These are phyloP conservation scores for Zygosaccharomyces rouxii DNA, from an alignment of 805 yeast genomes.

Conservation along the genomic window DNA sequence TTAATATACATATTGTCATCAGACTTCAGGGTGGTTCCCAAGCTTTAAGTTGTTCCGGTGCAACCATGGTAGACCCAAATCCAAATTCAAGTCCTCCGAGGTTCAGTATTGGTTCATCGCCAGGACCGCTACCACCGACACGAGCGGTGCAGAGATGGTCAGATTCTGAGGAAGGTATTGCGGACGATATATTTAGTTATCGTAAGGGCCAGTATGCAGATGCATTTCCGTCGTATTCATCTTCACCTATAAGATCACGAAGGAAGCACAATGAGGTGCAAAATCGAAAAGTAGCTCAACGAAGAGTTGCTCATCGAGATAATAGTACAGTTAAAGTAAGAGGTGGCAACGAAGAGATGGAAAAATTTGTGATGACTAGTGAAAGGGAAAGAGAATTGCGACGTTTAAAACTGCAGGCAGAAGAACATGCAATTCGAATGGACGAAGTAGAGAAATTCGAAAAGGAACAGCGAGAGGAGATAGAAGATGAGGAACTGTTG, in stretches of 20 bases:
- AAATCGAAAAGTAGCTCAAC: background rate
- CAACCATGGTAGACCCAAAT: background rate
- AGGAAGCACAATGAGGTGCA: slow-evolving; percentile 6
- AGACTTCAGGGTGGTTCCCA: too few species aligned
- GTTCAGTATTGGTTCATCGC: slow-evolving; percentile 3
- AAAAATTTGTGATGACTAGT: slow-evolving; percentile 25
- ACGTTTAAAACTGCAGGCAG: slow-evolving; percentile 19
- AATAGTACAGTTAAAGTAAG: slow-evolving; percentile 12
- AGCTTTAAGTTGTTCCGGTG: background rate
- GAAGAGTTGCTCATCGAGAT: slow-evolving; percentile 10
- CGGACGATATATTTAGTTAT: slow-evolving; percentile 9
- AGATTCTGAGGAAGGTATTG: slow-evolving; percentile 3
- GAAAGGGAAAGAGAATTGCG: slow-evolving; percentile 19
- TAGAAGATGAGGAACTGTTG: slow-evolving; percentile 30
- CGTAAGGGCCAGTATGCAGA: slow-evolving; percentile 7
- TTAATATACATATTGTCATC: background rate
- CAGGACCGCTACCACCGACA: slow-evolving; percentile 1
- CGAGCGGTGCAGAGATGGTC: background rate
- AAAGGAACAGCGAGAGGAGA: slow-evolving; percentile 16
- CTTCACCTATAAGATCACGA: slow-evolving; percentile 7
- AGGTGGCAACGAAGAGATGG: slow-evolving; percentile 31
- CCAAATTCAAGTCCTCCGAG: background rate
- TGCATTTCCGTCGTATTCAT: slow-evolving; percentile 7
- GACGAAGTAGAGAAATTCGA: slow-evolving; percentile 21
- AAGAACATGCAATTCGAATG: slow-evolving; percentile 18